Evolutionary conservation across 2,329 filamentous ascomycete genomes (phyloP), one percentile per base, ranked within the genome.

Genomic region (Beauveria scarabaeidicola): DNA sequence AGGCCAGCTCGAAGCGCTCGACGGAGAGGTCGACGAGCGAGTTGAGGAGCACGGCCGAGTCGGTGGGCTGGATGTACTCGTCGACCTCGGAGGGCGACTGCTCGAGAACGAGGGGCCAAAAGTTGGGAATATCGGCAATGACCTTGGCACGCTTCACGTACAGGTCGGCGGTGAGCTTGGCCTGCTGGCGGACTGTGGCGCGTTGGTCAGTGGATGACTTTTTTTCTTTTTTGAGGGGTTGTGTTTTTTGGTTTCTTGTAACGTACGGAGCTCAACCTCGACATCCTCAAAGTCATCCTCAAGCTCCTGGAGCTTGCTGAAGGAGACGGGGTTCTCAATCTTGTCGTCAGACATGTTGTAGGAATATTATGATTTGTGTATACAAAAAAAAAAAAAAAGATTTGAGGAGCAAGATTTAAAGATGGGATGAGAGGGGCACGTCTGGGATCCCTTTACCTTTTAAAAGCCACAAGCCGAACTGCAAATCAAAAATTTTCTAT

Each of bases 61-160:
- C 93, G 52, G 83, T 82, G 47, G 90, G 88, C 71, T 91, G 87
- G 70, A 97, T 88, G 79, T 87, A 91, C 74, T 91, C 87, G 75
- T 96, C 91, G 66, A 99, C 83, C 64, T 96, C 91, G 51, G 83
- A 81, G 2, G 92, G 91, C 3, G 89, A 86, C 76, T 91, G 88
- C 78, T 96, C 90, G 72, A 97, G 82, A 60, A 97, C 92, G 61
- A 95, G 83, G n/a, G 90, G 81, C 94, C 94, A 97, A 84, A 97
- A 99, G 77, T 90, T 85, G 66, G 85, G 83, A 69, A 97, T 92
- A 69, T 86, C 80, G 64, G 82, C 74, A 64, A 94, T 78, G 64
- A 91, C 75, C 66, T 83, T 81, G 65, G 83, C 79, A 70, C 93
- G 90, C 76, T 89, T 89, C 67, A 82, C 80, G 78, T 91, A 96